phyloP scores from a whole-genome alignment of 108 stramenopile species.

The Cyclotella distinguenda region DNA sequence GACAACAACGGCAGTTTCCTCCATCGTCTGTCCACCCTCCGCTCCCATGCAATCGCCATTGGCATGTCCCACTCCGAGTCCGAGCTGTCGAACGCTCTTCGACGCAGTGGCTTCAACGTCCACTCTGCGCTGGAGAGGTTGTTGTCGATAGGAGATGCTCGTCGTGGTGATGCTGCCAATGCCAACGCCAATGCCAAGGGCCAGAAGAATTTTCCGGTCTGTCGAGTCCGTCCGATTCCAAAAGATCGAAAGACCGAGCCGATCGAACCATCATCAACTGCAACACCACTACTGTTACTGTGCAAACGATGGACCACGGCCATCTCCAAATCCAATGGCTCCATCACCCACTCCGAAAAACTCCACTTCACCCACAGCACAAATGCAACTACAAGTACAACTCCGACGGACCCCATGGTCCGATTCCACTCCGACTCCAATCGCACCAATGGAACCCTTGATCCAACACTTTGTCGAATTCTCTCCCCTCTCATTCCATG shows the following conservation, averaged over 20 bases:
- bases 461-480: no score
- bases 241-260: not conserved
- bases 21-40: slow-evolving; percentile 54
- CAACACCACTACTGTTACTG: slow-evolving; percentile 42
- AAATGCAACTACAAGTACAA: not conserved
- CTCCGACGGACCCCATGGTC: slow-evolving; percentile 35
- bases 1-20: slow-evolving; percentile 43
- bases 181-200: not conserved
- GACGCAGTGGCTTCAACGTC: slow-evolving; percentile 61
- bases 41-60: slow-evolving; percentile 49
- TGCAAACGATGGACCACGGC: slow-evolving; percentile 75
- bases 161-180: slow-evolving; percentile 2
- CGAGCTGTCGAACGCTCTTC: slow-evolving; percentile 56
- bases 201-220: not conserved
- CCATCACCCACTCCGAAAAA: slow-evolving; percentile 36
- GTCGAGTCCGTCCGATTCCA: not conserved
- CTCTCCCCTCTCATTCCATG: slow-evolving; percentile 19
- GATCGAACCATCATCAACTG: not conserved
- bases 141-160: slow-evolving; percentile 44
- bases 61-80: slow-evolving; percentile 40
- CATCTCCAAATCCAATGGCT: slow-evolving; percentile 42
- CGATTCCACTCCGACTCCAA: slow-evolving; percentile 48
- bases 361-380: slow-evolving; percentile 35
- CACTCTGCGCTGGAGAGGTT: slow-evolving; percentile 72
- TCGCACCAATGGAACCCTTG: no score